Base-by-base conservation (phyloP, 2,329 filamentous ascomycete genomes). In the Didymella pinodella region DNA sequence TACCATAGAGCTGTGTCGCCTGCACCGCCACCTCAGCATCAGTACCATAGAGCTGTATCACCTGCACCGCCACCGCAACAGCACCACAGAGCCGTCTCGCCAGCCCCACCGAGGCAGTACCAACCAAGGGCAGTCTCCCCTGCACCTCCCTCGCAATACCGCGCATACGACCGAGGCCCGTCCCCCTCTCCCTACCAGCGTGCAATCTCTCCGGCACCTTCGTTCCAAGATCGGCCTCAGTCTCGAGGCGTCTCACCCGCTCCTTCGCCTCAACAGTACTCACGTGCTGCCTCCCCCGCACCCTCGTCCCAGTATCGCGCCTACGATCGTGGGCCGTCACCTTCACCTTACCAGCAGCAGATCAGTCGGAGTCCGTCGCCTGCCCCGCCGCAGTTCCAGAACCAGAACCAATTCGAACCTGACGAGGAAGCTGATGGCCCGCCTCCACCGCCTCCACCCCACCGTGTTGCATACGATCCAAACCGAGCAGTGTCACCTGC, bases 371-470 rank as follows among this genome's bases (percentile, higher is more conserved):
- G 64, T 20, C 59, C 64, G 5, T 75, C 72, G 12, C 73, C 73
- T n/a, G 70, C 68, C 5, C 70, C 73, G n/a, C 50, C 50, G 8
- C 56, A 54, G n/a, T 72, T 66, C 68, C 74, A 71, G 20, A 57
- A 53, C 22, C 74, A 71, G 22, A 57, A 53, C 25, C 58, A 57
- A 28, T 57, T 49, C 28, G 58, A 67, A 14, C 54, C 64, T 10
- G 50, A 56, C 11, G 67, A 73, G 34, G 64, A 68, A 38, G 75
- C 80, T 20, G 90, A 90, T 8, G 91, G 92, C 18, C 92, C 93
- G 7, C 92, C 93, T 2, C 88, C 92, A 2, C 93, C 93, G 8
- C 92, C 93, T 7, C 93, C 96, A 63, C 89, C 93, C 7, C 92
- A 93, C 76, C 84, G 86, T 61, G 79, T 86, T 43, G 79, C 80